Base-by-base conservation (phyloP, 2,329 filamentous ascomycete species). In the Talaromyces sp. region DNA sequence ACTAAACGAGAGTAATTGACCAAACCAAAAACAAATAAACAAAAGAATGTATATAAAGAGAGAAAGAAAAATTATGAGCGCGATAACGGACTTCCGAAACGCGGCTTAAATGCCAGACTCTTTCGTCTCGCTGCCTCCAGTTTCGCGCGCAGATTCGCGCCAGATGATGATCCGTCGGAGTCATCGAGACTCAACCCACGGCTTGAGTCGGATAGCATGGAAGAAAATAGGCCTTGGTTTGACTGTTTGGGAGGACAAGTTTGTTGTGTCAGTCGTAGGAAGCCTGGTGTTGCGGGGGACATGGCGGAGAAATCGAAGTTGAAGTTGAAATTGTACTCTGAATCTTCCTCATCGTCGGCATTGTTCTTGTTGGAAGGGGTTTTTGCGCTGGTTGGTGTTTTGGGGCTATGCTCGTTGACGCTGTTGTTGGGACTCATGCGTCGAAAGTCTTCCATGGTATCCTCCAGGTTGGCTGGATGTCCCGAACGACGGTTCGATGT, bases 61-160 rank as follows among this genome's bases (percentile, higher is more conserved):
- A 31, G 27, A 31, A 7, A 27, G 27, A 27, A 3, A 31, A 11
- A 58, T 60, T 39, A 66, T 47, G 43, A 54, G 16, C 50, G 50
- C n/a, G 47, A 57, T 37, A 93, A 78, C 2, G 90, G 91, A 75
- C 90, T 93, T 19, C 85, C 88, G 65, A 92, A 80, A 78, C 90
- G 90, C 35, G 90, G 91, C 37, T 89, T 89, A 80, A 89, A 92
- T 73, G 91, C 89, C 75, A 92, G 75, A 73, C 89, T 94, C 85
- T 91, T 92, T 67, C 91, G 84, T 67, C 90, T 83, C 0, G 90
- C 90, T 11, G 89, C 87, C 83, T 91, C 87, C 67, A 93, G 79
- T 57, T 87, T 83, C 76, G 86, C 83, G 67, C 87, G 79, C 63
- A 90, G 81, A 19, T 74, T 73, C 24, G 76, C 74, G 47, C 75